These are phyloP conservation scores for Phytophthora tentaculata DNA, from an alignment of 352 stramenopile species.

Conservation along the genomic window DNA sequence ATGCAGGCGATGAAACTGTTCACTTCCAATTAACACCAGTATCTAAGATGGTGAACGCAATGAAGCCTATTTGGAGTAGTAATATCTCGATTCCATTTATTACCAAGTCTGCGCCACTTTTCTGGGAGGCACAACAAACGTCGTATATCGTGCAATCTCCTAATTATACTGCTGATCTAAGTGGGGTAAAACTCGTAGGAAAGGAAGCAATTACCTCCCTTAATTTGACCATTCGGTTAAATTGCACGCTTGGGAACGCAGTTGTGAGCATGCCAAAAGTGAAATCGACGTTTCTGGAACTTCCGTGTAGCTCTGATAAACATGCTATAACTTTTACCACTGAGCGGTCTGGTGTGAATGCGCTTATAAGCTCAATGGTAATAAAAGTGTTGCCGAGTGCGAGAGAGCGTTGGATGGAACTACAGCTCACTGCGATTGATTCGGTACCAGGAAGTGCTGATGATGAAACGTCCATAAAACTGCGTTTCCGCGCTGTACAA, in stretches of 20 bases:
- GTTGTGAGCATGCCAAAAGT: too few species aligned
- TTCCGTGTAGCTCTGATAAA: too few species aligned
- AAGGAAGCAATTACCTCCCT: too few species aligned
- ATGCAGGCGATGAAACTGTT: conserved; percentile 15
- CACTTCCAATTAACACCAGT: conserved; percentile 15
- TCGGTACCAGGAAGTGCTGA: not conserved
- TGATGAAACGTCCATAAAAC: conserved; percentile 1
- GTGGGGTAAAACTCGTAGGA: too few species aligned
- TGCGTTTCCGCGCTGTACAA: conserved; percentile 3
- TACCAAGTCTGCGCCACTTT: not conserved
- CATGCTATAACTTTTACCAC: too few species aligned
- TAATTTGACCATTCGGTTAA: too few species aligned
- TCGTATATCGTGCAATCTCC: conserved; percentile 7
- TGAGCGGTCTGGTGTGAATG: too few species aligned
- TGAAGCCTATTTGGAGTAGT: conserved; percentile 4
- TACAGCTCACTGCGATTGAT: conserved; percentile 8
- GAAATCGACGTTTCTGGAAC: too few species aligned
- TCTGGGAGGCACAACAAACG: not conserved
- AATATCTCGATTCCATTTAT: conserved; percentile 21
- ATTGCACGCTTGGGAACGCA: too few species aligned
- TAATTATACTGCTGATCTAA: not conserved
- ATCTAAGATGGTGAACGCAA: not conserved
- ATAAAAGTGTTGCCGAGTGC: not conserved
- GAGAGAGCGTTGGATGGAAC: not conserved
- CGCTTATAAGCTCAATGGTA: conserved; percentile 1